phyloP scores from a whole-genome alignment of 495 filamentous ascomycete genomes.

The Xylaria grammica region DNA sequence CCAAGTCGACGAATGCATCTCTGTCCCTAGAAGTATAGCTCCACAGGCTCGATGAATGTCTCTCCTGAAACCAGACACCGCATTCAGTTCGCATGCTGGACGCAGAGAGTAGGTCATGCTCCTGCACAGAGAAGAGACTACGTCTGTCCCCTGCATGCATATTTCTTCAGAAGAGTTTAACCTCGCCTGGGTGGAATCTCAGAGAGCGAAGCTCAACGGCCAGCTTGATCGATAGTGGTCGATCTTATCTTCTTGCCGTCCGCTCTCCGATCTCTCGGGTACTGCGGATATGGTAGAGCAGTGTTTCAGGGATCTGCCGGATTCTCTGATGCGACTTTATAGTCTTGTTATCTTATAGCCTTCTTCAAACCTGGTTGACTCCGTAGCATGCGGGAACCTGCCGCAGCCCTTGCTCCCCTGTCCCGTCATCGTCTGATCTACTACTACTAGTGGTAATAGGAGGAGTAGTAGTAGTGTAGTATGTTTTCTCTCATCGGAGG shows the following conservation, averaged over 20 bases:
- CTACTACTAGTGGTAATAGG: no score
- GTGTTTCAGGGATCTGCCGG: no score
- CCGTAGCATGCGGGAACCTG: not conserved
- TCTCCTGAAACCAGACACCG: constrained; percentile 8
- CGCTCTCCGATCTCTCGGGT: constrained; percentile 1
- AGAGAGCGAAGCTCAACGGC: not conserved
- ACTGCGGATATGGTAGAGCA: not conserved
- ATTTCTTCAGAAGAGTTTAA: not conserved
- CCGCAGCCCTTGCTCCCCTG: not conserved
- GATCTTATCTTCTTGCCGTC: not conserved
- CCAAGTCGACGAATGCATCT: no score
- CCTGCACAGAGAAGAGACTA: not conserved
- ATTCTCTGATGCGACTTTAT: not conserved
- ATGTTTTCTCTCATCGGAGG: not conserved
- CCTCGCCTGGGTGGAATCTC: not conserved
- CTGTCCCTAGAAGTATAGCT: not conserved
- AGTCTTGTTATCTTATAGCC: not conserved
- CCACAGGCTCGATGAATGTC: constrained; percentile 4
- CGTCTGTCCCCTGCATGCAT: constrained; percentile 6
- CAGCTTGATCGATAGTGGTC: not conserved
- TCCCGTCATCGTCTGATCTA: constrained; percentile 12
- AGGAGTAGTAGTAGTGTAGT: not conserved
- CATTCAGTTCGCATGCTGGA: not conserved
- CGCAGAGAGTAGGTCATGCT: constrained; percentile 5
- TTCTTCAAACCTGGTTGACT: not conserved